These are phyloP conservation scores for Chaetomium sp. DNA, from an alignment of 2,329 filamentous ascomycete genomes.

Conservation along the genomic window DNA sequence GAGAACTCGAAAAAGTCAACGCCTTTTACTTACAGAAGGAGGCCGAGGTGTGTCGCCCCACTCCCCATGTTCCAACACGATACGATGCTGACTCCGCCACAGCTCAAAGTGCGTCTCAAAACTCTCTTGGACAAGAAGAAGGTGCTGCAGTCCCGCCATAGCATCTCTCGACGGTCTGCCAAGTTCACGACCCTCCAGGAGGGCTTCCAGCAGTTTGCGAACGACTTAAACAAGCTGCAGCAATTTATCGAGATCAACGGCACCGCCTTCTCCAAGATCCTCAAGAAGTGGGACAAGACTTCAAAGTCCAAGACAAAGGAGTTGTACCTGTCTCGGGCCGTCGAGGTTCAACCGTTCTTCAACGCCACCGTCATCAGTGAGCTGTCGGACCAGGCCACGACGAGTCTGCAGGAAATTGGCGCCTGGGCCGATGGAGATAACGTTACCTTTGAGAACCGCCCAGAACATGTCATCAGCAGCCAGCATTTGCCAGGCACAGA, in stretches of 20 bases:
- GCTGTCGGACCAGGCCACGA: slow-evolving; percentile 93
- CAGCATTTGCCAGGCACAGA: slow-evolving; percentile 72
- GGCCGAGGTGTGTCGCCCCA: slow-evolving; percentile 72
- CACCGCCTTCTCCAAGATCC: slow-evolving; percentile 95
- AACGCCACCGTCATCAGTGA: slow-evolving; percentile 97
- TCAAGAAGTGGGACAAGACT: slow-evolving; percentile 99
- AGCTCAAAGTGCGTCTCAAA: slow-evolving; percentile 92
- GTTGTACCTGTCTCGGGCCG: slow-evolving; percentile 90
- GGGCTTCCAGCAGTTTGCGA: slow-evolving; percentile 95
- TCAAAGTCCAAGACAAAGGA: slow-evolving; percentile 99
- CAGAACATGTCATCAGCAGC: slow-evolving; percentile 66
- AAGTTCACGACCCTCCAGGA: slow-evolving; percentile 95
- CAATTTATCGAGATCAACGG: slow-evolving; percentile 99
- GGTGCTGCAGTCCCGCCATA: slow-evolving; percentile 79
- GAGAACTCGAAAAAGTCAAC: slow-evolving; percentile 98
- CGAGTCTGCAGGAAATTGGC: slow-evolving; percentile 89
- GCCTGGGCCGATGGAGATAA: slow-evolving; percentile 97
- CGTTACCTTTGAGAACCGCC: slow-evolving; percentile 71
- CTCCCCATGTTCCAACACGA: not conserved
- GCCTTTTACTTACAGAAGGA: slow-evolving; percentile 97
- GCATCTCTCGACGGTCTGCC: slow-evolving; percentile 81
- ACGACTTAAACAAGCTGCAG: slow-evolving; percentile 94
- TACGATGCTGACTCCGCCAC: slow-evolving; percentile 26
- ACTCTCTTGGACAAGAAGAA: slow-evolving; percentile 95
- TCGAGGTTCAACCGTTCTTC: slow-evolving; percentile 98